phyloP scores from a whole-genome alignment of 768 basidiomycete genomes.

The Lentinula guzmanii region DNA sequence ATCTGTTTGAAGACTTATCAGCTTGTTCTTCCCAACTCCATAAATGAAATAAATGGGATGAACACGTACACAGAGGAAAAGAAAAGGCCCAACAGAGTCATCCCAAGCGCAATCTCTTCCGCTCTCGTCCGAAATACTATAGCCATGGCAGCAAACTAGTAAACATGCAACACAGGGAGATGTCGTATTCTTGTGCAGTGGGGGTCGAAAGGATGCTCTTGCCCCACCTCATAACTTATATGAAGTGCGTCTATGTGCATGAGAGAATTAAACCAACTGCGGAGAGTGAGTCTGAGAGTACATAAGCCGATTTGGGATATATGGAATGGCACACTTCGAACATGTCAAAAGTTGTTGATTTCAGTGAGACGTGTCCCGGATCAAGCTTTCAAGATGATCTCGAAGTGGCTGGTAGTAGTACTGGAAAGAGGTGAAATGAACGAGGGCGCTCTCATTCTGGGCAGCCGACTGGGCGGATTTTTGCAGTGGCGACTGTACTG shows the following conservation, averaged over 20 bases:
- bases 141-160: not conserved
- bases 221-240: not conserved
- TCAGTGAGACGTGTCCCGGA: not conserved
- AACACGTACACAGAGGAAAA: constrained; percentile 23
- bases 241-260: not conserved
- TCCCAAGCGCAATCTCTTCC: constrained; percentile 21
- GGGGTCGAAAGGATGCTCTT: not conserved
- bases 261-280: not conserved
- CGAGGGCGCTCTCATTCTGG: not conserved
- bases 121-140: constrained; percentile 1
- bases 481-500: too few species aligned
- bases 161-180: not conserved
- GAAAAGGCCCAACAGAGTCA: constrained; percentile 26
- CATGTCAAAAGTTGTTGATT: not conserved
- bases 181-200: not conserved
- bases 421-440: not conserved
- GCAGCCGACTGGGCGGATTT: not conserved
- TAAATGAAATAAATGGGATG: not conserved
- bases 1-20: constrained; percentile 10
- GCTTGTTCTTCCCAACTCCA: not conserved
- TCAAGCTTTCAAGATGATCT: not conserved
- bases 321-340: not conserved
- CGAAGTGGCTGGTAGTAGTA: not conserved
- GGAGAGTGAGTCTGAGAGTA: not conserved
- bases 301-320: not conserved